Evolutionary conservation across 2,329 filamentous ascomycete genomes (phyloP).

Genomic region (Exophiala phaeomuriformis): DNA sequence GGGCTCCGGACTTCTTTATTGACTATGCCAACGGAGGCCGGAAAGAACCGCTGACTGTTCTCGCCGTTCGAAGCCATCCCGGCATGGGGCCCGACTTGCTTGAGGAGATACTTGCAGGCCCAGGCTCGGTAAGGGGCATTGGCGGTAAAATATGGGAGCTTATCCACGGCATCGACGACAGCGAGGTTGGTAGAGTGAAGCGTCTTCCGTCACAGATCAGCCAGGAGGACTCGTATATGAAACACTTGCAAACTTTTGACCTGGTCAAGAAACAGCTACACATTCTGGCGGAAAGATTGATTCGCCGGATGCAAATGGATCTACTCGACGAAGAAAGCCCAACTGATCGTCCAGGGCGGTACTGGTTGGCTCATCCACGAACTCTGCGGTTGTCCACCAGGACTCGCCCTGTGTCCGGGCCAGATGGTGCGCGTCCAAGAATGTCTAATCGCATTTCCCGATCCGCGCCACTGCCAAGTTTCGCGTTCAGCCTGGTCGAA

Average conservation of each 20-base stretch:
- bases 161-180: conserved; percentile 71
- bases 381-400: conserved; percentile 76
- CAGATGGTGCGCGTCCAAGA: conserved; percentile 49
- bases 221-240: conserved; percentile 85
- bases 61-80: conserved; percentile 56
- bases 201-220: conserved; percentile 79
- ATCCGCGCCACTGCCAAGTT: conserved; percentile 64
- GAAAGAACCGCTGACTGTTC: conserved; percentile 55
- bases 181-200: conserved; percentile 63
- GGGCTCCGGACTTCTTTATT: conserved; percentile 37
- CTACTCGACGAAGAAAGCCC: conserved; percentile 49
- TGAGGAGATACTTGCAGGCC: conserved; percentile 61
- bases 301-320: conserved; percentile 72
- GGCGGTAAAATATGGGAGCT: conserved; percentile 68
- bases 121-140: conserved; percentile 63
- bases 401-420: conserved; percentile 48
- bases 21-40: conserved; percentile 45
- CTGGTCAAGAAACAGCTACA: conserved; percentile 61
- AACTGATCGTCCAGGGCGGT: conserved; percentile 14
- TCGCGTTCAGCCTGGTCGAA: conserved; percentile 60
- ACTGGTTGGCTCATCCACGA: conserved; percentile 73
- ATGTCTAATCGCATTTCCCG: conserved; percentile 66
- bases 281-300: conserved; percentile 61
- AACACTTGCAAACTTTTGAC: conserved; percentile 53
- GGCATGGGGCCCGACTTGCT: conserved; percentile 58